These are phyloP conservation scores for Ilyonectria destructans DNA, from an alignment of 2,329 filamentous ascomycete genomes.

Conservation along the genomic window DNA sequence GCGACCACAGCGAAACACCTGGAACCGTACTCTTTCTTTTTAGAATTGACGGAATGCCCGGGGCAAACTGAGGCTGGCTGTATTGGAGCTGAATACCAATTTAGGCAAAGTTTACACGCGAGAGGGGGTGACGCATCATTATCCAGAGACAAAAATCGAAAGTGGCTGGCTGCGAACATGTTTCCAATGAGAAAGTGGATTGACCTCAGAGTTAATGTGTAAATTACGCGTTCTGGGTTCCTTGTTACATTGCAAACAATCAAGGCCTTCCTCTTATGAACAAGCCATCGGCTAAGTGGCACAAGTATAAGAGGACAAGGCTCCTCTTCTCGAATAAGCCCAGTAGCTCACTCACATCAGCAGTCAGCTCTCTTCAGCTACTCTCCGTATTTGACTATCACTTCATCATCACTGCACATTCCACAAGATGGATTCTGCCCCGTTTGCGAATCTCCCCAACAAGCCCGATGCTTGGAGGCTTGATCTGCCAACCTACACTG, in stretches of 20 bases:
- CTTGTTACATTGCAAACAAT: too few relatives aligned
- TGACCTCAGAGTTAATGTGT: neutral
- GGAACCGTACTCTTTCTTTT: too few relatives aligned
- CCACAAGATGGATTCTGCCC: conserved; percentile 14
- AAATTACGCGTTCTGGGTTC: neutral
- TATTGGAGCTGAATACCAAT: neutral
- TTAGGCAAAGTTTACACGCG: neutral
- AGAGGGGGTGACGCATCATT: neutral
- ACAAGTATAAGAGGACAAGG: too few relatives aligned
- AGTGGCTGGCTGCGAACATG: neutral
- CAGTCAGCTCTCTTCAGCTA: neutral
- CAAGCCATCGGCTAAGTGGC: too few relatives aligned
- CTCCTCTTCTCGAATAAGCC: neutral
- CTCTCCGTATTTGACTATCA: neutral
- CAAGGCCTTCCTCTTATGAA: too few relatives aligned
- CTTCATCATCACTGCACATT: neutral
- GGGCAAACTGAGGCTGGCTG: too few relatives aligned
- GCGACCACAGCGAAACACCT: too few relatives aligned
- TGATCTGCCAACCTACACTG: conserved; percentile 20
- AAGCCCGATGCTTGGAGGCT: conserved; percentile 33
- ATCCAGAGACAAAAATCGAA: neutral
- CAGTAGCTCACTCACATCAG: neutral
- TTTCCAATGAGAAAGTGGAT: neutral
- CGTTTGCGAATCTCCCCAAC: conserved; percentile 6
- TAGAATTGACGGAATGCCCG: too few relatives aligned